These are phyloP conservation scores for Verticillium nonalfalfae DNA, from an alignment of 2,329 filamentous ascomycete genomes.

Conservation along the genomic window DNA sequence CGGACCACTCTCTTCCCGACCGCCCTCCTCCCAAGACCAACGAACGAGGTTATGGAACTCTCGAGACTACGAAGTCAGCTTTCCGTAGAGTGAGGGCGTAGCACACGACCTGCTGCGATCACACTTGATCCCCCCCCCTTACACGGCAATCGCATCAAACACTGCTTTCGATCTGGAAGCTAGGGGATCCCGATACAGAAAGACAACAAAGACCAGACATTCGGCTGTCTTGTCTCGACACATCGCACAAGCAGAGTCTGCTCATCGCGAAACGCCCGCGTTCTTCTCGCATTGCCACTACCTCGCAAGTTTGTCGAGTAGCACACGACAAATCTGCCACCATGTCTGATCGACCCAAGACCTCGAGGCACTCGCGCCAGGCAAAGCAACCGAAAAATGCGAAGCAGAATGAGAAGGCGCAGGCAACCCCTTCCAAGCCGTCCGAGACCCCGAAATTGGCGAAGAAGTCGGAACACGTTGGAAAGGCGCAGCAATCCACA, in stretches of 20 bases:
- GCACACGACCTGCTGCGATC: neutral
- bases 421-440: neutral
- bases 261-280: neutral
- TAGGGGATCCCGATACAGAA: neutral
- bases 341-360: neutral
- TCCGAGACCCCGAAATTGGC: neutral
- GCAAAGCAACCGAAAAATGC: neutral
- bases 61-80: neutral
- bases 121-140: neutral
- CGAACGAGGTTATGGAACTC: constrained; percentile 2
- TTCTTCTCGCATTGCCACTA: neutral
- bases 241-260: neutral
- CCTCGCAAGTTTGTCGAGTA: neutral
- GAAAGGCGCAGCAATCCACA: neutral
- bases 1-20: neutral
- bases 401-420: neutral
- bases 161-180: neutral
- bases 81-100: constrained; percentile 2
- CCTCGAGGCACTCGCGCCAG: neutral
- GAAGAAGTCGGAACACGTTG: neutral
- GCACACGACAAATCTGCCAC: neutral
- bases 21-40: neutral
- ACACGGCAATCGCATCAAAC: neutral
- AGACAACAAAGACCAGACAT: neutral
- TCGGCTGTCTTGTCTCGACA: neutral